Base-by-base conservation (phyloP, 768 basidiomycete genomes). In the Lanmaoa rubissima region DNA sequence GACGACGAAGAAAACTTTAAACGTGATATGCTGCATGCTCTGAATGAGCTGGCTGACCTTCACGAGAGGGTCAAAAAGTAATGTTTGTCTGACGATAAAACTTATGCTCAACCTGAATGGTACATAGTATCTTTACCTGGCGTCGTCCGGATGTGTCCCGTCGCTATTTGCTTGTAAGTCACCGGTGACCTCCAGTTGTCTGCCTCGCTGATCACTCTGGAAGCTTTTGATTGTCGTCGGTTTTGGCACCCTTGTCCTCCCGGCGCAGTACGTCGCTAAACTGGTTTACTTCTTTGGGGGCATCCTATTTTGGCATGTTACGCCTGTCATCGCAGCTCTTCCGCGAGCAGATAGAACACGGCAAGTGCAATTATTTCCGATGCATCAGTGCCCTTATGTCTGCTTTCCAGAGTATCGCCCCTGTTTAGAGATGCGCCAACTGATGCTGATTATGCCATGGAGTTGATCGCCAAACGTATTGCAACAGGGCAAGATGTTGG, bases 391-490 rank as follows among this genome's bases (percentile, higher is more conserved):
- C 24, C 14, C 44, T 61, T 41, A 61, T 24, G 43, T 31, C 42
- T 43, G 17, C 19, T 53, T 51, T 53, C 8, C 44, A 86, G 83
- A 40, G 49, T 83, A 13, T 79, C 82, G 21, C 71, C 75, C 8
- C 70, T 75, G 4, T 76, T 87, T 48, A 58, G 63, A 38, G 78
- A 83, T 57, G 80, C 79, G 12, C 86, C 87, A 0, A 88, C 85
- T 4, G 86, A 89, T 60, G 78, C 82, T 4, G 85, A 88, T 47
- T 84, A 85, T 62, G 86, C 87, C 2, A 87, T 88, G 82, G 78
- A 85, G 38, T 66, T 88, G 12, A 87, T 88, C 17, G 79, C 85
- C 4, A 75, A 78, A 54, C 81, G 87, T 9, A 76, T 87, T 5
- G 78, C 81, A 35, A 71, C 76, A 19, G 86, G 86, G 7, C 73